Conservation (phyloP, 2,329 filamentous ascomycete genomes). For the Fusarium miscanthi region DNA sequence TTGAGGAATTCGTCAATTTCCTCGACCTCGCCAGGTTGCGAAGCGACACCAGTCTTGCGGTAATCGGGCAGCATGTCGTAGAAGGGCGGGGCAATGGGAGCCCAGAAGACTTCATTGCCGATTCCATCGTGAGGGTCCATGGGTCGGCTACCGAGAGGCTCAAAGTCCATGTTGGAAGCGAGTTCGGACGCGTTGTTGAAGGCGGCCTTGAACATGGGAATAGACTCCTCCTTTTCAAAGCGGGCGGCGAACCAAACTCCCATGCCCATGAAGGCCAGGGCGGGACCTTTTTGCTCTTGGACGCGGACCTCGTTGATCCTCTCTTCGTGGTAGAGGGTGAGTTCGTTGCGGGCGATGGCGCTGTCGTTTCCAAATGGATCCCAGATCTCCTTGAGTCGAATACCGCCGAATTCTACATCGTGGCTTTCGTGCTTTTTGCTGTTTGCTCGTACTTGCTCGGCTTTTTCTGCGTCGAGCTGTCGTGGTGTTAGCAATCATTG, state of each 20-base stretch:
- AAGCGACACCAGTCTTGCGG: slow-evolving; percentile 26
- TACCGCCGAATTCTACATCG: slow-evolving; percentile 32
- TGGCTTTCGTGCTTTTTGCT: slow-evolving; percentile 36
- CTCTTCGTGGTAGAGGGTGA: slow-evolving; percentile 37
- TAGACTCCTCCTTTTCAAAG: slow-evolving; percentile 32
- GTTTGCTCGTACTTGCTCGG: slow-evolving; percentile 14
- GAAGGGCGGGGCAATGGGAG: slow-evolving; percentile 43
- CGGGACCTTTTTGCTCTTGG: slow-evolving; percentile 38
- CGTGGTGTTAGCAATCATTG: slow-evolving; percentile 3
- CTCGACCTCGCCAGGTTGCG: slow-evolving; percentile 25
- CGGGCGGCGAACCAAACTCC: slow-evolving; percentile 44
- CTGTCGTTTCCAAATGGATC: slow-evolving; percentile 61
- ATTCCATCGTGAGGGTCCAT: slow-evolving; percentile 44
- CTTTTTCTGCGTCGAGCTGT: slow-evolving; percentile 38
- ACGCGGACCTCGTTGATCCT: slow-evolving; percentile 19
- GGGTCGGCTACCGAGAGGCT: slow-evolving; percentile 30
- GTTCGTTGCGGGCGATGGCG: slow-evolving; percentile 28
- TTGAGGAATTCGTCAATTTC: slow-evolving; percentile 34
- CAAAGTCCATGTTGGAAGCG: slow-evolving; percentile 28
- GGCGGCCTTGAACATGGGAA: slow-evolving; percentile 21
- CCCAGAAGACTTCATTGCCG: slow-evolving; percentile 46
- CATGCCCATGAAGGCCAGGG: slow-evolving; percentile 39
- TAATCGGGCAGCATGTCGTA: slow-evolving; percentile 32
- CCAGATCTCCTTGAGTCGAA: slow-evolving; percentile 61
- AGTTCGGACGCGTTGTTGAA: slow-evolving; percentile 37